phyloP scores from a whole-genome alignment of 2,329 filamentous ascomycete genomes.

The Venturia aucupariae region DNA sequence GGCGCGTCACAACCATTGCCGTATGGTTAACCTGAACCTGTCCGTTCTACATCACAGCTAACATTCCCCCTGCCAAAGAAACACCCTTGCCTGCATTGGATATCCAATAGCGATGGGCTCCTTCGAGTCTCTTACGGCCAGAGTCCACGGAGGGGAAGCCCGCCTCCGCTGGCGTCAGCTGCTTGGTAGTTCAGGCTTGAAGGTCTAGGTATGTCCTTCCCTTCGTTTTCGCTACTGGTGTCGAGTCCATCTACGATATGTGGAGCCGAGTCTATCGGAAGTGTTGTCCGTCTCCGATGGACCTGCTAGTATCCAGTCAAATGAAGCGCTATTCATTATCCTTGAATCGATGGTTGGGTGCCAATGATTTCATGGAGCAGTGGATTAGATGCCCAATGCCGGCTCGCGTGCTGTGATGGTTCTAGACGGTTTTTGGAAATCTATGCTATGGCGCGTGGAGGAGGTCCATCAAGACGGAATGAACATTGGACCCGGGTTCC shows the following conservation, averaged over 20 bases:
- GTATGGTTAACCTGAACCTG: too few species aligned
- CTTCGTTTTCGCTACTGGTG: too few species aligned
- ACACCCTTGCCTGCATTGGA: too few species aligned
- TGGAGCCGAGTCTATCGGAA: neutral
- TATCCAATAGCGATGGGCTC: too few species aligned
- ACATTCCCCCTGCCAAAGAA: too few species aligned
- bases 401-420: neutral
- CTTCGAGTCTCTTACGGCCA: too few species aligned
- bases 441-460: neutral
- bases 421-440: neutral
- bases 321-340: neutral
- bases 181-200: neutral
- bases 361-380: neutral
- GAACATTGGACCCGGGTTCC: neutral
- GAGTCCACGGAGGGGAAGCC: too few species aligned
- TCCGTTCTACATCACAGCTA: too few species aligned
- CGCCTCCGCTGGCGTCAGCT: neutral
- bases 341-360: neutral
- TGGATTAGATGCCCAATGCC: neutral
- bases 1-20: too few species aligned
- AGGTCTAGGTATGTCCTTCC: neutral
- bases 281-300: neutral
- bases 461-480: neutral
- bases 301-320: too few species aligned
- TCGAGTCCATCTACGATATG: too few species aligned